These are phyloP conservation scores for Dispira simplex DNA, from an alignment of 192 early-diverging fungal species.

Conservation along the genomic window DNA sequence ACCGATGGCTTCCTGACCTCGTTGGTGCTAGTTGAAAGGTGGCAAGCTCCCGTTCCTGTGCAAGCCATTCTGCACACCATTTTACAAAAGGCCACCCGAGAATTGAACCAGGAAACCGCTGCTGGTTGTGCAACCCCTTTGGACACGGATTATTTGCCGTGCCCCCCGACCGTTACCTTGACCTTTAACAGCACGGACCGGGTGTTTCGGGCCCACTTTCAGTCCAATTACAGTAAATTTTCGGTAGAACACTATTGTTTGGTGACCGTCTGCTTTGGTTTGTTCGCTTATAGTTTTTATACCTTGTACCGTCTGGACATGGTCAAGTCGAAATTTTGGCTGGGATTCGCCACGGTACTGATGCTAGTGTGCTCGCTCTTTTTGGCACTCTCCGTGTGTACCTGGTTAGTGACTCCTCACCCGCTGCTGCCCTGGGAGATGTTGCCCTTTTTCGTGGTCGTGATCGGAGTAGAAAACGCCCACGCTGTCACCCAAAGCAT, in stretches of 20 bases:
- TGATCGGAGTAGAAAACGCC: constrained; percentile 44
- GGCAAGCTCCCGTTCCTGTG: neutral
- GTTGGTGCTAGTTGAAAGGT: neutral
- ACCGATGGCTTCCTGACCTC: neutral
- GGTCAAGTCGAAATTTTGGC: constrained; percentile 10
- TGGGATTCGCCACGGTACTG: constrained; percentile 7
- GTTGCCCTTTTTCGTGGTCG: constrained; percentile 7
- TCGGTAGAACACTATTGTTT: constrained; percentile 3
- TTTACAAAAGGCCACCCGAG: neutral
- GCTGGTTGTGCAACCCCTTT: neutral
- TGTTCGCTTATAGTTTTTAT: constrained; percentile 5
- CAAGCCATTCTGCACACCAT: neutral
- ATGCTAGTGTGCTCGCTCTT: constrained; percentile 8
- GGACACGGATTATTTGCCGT: neutral
- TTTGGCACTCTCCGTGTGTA: constrained; percentile 5
- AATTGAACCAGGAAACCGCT: neutral
- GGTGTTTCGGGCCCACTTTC: constrained; percentile 4
- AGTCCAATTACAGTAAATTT: constrained; percentile 10
- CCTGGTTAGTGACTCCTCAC: neutral
- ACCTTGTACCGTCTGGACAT: constrained; percentile 6
- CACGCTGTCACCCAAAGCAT: constrained; percentile 57
- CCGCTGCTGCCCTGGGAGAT: constrained; percentile 11
- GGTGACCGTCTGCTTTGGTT: neutral
- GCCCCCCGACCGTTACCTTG: neutral
- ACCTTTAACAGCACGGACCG: neutral